Percentiles rank a stretch among this genome's conserved stretches.
Conservation (phyloP, 208 protist genomes). For the Trypanosoma vivax region DNA sequence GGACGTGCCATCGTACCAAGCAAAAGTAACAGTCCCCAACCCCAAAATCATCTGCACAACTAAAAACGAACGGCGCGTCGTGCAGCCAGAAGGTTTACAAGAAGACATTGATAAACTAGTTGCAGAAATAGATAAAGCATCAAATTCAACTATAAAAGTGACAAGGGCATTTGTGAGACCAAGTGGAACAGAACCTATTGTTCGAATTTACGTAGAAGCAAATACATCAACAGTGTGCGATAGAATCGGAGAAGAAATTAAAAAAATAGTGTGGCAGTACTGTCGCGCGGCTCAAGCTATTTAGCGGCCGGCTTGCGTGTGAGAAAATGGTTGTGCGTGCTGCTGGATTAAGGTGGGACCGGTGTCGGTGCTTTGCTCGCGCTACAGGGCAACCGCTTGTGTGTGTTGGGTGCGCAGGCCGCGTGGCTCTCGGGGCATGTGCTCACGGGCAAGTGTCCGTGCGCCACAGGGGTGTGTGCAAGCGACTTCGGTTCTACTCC, state of each 20-base stretch:
- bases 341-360: too few species aligned
- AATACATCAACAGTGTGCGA: constrained; percentile 23
- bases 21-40: constrained; percentile 45
- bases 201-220: constrained; percentile 87
- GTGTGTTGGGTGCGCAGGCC: too few species aligned
- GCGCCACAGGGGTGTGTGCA: too few species aligned
- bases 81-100: constrained; percentile 69
- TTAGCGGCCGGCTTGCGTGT: too few species aligned
- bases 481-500: too few species aligned
- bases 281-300: constrained; percentile 13
- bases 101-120: constrained; percentile 76
- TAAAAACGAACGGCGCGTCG: constrained; percentile 43
- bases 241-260: constrained; percentile 24
- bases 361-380: too few species aligned
- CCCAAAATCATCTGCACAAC: constrained; percentile 66
- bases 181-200: constrained; percentile 93
- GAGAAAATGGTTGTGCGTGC: too few species aligned
- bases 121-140: constrained; percentile 1
- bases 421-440: too few species aligned
- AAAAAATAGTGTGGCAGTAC: constrained; percentile 29
- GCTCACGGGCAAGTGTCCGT: too few species aligned
- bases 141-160: background rate
- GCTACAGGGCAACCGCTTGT: too few species aligned
- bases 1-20: constrained; percentile 49
- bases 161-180: constrained; percentile 88